Evolutionary conservation across 495 filamentous ascomycete species (phyloP).

Genomic region (Trypethelium eluteriae): DNA sequence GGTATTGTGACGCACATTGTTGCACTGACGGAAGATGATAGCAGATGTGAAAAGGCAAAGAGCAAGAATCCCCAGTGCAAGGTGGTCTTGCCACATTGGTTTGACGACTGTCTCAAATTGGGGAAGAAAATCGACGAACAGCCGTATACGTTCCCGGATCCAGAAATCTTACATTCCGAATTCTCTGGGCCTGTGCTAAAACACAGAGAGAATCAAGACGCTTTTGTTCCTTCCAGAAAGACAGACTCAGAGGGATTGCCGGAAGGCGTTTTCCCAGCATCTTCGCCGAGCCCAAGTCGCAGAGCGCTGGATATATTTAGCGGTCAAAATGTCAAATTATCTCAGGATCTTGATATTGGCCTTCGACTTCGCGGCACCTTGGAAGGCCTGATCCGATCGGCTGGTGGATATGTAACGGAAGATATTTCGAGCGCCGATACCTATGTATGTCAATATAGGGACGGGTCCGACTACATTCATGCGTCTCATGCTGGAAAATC

Average conservation of each 20-base stretch:
- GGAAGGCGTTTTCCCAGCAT: constrained; percentile 11
- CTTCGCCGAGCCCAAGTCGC: constrained; percentile 25
- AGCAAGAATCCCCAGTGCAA: constrained; percentile 61
- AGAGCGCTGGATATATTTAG: constrained; percentile 47
- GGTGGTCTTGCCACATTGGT: constrained; percentile 96
- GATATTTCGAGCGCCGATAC: constrained; percentile 66
- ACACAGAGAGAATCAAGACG: neutral
- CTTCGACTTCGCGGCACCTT: constrained; percentile 58
- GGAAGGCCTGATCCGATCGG: constrained; percentile 55
- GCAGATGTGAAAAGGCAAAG: constrained; percentile 58
- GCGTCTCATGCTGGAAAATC: constrained; percentile 68
- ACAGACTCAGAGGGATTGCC: neutral
- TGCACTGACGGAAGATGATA: constrained; percentile 65
- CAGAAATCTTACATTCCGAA: constrained; percentile 52
- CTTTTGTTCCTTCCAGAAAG: neutral
- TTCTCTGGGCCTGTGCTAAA: neutral
- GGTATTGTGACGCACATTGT: constrained; percentile 80
- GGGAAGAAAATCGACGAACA: constrained; percentile 77
- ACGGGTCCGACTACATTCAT: constrained; percentile 66
- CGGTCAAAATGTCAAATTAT: constrained; percentile 50
- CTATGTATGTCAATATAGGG: constrained; percentile 79
- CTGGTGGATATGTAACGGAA: constrained; percentile 60
- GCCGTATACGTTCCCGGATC: constrained; percentile 82
- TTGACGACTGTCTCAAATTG: constrained; percentile 91
- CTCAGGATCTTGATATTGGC: constrained; percentile 61